These are phyloP conservation scores for Eremochloa ophiuroides DNA, from an alignment of 176 grass and related monocot species.

Conservation along the genomic window DNA sequence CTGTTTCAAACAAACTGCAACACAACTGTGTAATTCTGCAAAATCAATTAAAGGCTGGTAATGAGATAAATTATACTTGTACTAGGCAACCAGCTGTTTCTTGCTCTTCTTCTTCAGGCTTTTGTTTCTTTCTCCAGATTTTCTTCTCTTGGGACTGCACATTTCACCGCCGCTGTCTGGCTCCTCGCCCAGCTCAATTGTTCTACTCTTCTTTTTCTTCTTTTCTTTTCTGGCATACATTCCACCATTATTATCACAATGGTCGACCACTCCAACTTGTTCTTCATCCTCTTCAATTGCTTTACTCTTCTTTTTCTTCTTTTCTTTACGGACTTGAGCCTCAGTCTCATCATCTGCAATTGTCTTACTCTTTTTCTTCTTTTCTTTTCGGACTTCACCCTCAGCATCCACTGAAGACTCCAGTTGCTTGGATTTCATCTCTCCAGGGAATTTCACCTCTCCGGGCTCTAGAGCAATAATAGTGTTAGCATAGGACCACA, in stretches of 20 bases:
- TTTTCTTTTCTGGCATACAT: neutral
- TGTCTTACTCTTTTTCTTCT: constrained; percentile 24
- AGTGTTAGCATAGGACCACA: constrained; percentile 13
- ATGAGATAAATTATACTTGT: neutral
- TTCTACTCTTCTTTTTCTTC: constrained; percentile 43
- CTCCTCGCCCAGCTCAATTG: constrained; percentile 31
- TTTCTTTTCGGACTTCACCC: constrained; percentile 24
- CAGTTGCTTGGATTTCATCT: constrained; percentile 18
- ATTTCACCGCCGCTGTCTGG: constrained; percentile 30
- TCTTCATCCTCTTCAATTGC: neutral
- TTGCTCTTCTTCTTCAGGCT: constrained; percentile 50
- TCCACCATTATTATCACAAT: neutral
- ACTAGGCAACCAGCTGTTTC: constrained; percentile 44
- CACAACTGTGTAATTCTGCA: neutral
- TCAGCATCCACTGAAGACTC: constrained; percentile 20
- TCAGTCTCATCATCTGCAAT: neutral
- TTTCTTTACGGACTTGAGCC: constrained; percentile 28
- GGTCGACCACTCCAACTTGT: neutral
- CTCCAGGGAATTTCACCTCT: constrained; percentile 43
- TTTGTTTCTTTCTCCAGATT: constrained; percentile 46
- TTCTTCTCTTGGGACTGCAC: constrained; percentile 50
- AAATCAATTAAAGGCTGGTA: constrained; percentile 9
- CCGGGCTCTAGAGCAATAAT: constrained; percentile 41
- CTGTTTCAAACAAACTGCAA: neutral
- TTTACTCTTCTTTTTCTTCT: constrained; percentile 33